These are phyloP conservation scores for Naganishia sp. DNA, from an alignment of 1,284 basidiomycete species.

Conservation along the genomic window DNA sequence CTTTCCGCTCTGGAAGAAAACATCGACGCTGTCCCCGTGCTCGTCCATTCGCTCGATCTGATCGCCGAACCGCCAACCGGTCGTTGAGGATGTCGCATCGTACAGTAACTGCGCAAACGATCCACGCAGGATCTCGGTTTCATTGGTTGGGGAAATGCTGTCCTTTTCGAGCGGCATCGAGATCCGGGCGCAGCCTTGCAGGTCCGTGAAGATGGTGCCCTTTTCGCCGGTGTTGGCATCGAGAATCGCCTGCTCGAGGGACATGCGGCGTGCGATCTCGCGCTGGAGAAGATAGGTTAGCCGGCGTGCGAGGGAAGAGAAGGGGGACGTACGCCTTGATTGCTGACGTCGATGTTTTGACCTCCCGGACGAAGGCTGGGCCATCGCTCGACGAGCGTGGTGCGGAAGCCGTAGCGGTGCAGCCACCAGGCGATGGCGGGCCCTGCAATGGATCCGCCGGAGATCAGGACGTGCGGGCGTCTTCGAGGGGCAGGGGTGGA, in stretches of 20 bases:
- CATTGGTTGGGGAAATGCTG: conserved; percentile 31
- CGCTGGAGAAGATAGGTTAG: conserved; percentile 8
- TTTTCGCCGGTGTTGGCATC: conserved; percentile 43
- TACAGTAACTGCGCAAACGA: conserved; percentile 9
- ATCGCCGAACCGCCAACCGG: conserved; percentile 19
- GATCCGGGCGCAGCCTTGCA: conserved; percentile 36
- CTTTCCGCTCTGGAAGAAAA: conserved; percentile 18
- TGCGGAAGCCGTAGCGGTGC: conserved; percentile 38
- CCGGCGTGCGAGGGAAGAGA: too few species aligned
- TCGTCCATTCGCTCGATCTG: conserved; percentile 18
- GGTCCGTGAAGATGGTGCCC: conserved; percentile 42
- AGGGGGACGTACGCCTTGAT: conserved; percentile 36
- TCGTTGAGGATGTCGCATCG: conserved; percentile 1
- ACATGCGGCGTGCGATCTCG: conserved; percentile 45
- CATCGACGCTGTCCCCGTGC: background rate
- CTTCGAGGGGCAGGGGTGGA: too few species aligned
- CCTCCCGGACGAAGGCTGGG: conserved; percentile 41
- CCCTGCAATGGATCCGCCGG: conserved; percentile 51
- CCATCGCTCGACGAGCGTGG: conserved; percentile 50
- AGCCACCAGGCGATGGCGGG: conserved; percentile 47
- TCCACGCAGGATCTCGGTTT: conserved; percentile 32
- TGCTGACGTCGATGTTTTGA: conserved; percentile 49
- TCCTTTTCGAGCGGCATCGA: conserved; percentile 36
- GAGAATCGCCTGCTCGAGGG: conserved; percentile 38
- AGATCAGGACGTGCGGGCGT: conserved; percentile 42